Evolutionary conservation across 306 rosid species (phyloP), one percentile per base, ranked within the genome.

Genomic region (Medicago arabica): DNA sequence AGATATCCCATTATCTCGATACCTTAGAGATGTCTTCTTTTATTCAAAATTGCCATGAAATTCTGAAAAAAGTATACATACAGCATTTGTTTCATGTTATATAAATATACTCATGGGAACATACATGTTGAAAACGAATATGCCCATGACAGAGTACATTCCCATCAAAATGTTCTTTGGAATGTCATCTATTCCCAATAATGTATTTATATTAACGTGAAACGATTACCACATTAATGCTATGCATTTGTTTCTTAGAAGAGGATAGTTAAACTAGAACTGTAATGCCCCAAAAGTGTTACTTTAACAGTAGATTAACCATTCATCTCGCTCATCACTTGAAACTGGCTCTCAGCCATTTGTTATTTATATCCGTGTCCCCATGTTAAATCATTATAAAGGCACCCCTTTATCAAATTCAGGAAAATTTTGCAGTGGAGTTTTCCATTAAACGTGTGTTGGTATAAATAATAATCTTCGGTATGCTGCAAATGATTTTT

Each of bases 21-120:
- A 59, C 40, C 63, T 69, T 78, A 69, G 55, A 60, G 19, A 71
- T 23, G 19, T 62, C 5, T 47, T 67, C 46, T 18, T 40, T 50
- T 7, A 11, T 41, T 44, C 28, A 25, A 51, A 61, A 25, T 71
- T 51, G 8, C 43, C 47, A 16, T 71, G 28, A 28, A 71, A 78
- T 21, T 50, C 58, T 70, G 36, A 70, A 11, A 38, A 21, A 9
- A 47, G 12, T 31, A 58, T 60, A 47, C 54, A 59, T 47, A 18
- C 69, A n/a, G 10, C 50, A 8, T 41, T 13, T 43, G 12, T 43
- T 41, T 67, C 39, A 43, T 67, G 39, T 40, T 1, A 6, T 11
- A 9, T 66, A 66, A 19, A 41, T 41, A 41, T 18, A 65, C 49
- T 40, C 16, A 34, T 40, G 10, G 71, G 51, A 17, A 40, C 25